Percentiles rank a stretch among this genome's conserved stretches.
Evolutionary conservation across 805 yeast genomes (phyloP).

Genomic region (Myxozyma sirexii): DNA sequence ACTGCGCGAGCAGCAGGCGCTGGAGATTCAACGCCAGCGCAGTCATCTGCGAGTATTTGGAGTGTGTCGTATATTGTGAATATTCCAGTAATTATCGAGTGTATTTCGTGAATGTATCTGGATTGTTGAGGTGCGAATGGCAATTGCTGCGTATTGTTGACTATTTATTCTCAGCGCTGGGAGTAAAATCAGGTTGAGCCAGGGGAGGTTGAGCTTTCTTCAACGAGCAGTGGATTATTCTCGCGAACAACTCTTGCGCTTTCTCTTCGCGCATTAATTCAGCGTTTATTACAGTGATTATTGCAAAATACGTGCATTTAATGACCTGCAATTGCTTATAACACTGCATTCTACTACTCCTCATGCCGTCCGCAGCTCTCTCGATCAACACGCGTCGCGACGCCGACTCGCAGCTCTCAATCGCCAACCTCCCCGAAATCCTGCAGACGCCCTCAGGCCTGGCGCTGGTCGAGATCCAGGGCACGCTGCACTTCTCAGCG

Average conservation of each 20-base stretch:
- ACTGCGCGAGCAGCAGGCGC: conserved; percentile 35
- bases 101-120: background rate
- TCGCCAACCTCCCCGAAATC: conserved; percentile 13
- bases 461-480: conserved; percentile 35
- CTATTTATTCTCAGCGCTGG: no score
- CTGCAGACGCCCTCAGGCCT: conserved; percentile 34
- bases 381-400: conserved; percentile 12
- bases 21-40: conserved; percentile 27
- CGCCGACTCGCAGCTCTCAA: background rate
- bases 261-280: no score
- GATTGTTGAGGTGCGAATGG: no score
- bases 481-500: conserved; percentile 26
- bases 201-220: no score
- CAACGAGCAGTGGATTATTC: no score
- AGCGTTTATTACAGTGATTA: no score
- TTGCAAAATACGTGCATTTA: no score
- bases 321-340: no score
- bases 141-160: no score
- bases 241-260: no score
- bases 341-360: background rate
- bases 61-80: background rate
- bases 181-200: no score
- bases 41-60: background rate
- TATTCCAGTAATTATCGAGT: background rate
- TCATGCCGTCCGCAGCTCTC: conserved; percentile 25